Evolutionary conservation across 352 stramenopile species (phyloP).

Genomic region (Aphanomyces stellatus): DNA sequence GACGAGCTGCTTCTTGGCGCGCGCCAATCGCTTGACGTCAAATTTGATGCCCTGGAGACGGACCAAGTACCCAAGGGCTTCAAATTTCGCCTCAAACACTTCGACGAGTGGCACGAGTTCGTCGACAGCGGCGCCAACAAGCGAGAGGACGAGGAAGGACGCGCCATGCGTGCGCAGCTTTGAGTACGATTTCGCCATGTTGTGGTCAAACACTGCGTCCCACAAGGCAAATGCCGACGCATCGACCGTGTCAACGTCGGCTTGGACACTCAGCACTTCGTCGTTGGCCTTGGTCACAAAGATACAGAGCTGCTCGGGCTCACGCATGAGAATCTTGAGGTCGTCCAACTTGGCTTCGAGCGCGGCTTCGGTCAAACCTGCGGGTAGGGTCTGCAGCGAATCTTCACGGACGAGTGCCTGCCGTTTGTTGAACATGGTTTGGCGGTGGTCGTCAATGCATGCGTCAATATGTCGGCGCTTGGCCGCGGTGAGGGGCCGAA

Average conservation of each 20-base stretch:
- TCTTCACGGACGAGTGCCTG: constrained; percentile 20
- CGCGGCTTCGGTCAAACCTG: constrained; percentile 20
- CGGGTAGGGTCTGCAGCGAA: too few relatives aligned
- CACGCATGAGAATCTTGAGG: constrained; percentile 52
- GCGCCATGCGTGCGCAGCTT: constrained; percentile 68
- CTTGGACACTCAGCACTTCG: constrained; percentile 52
- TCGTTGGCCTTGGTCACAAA: constrained; percentile 46
- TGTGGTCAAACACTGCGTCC: neutral
- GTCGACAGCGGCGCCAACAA: constrained; percentile 74
- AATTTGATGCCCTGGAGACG: constrained; percentile 45
- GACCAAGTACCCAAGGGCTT: constrained; percentile 56
- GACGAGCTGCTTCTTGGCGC: constrained; percentile 61
- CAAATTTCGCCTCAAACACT: constrained; percentile 58
- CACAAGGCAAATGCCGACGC: constrained; percentile 19
- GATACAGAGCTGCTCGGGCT: constrained; percentile 62
- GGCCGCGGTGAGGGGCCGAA: neutral
- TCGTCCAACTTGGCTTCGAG: constrained; percentile 47
- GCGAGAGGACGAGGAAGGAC: constrained; percentile 61
- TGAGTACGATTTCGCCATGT: constrained; percentile 68
- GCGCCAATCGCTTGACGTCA: constrained; percentile 42
- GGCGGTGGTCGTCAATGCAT: neutral
- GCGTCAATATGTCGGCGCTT: neutral
- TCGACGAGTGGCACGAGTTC: constrained; percentile 69
- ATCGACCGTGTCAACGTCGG: constrained; percentile 16
- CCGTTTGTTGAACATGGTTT: neutral